Base-by-base conservation (phyloP, 140 eudicot species). In the Anethum foeniculum region DNA sequence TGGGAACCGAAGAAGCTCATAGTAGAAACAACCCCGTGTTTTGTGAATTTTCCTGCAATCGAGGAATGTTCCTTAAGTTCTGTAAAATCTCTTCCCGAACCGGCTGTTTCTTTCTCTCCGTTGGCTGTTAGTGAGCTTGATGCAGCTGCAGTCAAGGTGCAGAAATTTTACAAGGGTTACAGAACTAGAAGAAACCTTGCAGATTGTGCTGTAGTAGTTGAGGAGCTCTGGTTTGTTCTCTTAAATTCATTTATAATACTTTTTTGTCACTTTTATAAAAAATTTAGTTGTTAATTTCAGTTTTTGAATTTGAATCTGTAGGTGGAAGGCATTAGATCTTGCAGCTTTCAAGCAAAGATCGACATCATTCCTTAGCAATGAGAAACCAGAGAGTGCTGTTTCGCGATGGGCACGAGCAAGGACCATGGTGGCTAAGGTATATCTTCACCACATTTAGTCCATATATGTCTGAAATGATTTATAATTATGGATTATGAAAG, bases 291-390 rank as follows among this genome's bases (percentile, higher is more conserved):
- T 27, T 75, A 14, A 13, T 44, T 75, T 13, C 43, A 25, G 18
- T n/a, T 43, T 25, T 13, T 13, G 0, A 8, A 23, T 46, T 14
- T 43, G 32, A 46, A 14, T 13, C 71, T 76, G 32, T 32, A 92
- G 97, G 95, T 92, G 97, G 97, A 92, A 90, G 83, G 91, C 91
- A 3, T 76, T 90, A 25, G 91, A 90, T 73, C 86, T 86, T 65
- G 90, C 88, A 6, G 86, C 88, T 8, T 80, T 88, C 11, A 81
- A 80, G 74, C 86, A 83, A 74, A 87, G 90, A 71, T 90, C 94
- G 7, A 87, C 85, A 30, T 85, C 90, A 7, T 89, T 90, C 78
- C 88, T 85, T 71, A 73, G 87, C 77, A 54, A 32, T 18, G 87
- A 80, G 75, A 85, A 90, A 65, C 90, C 90, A 3, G 97, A 90